These are phyloP conservation scores for Mortierella sp. DNA, from an alignment of 371 early-diverging fungal species.

Conservation along the genomic window DNA sequence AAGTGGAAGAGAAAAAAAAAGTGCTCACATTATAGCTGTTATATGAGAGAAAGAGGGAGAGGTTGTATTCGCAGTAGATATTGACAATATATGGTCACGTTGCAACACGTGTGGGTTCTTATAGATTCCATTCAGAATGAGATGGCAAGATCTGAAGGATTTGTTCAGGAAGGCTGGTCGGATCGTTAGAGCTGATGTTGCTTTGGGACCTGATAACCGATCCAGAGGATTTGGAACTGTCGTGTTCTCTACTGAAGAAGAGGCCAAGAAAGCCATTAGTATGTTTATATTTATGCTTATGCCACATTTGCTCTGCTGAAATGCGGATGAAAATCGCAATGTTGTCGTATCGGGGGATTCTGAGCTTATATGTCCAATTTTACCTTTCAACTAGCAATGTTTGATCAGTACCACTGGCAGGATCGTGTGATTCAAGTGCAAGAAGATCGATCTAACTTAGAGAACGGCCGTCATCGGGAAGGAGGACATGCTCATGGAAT, in stretches of 20 bases:
- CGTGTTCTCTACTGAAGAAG: constrained; percentile 74
- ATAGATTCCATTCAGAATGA: constrained; percentile 79
- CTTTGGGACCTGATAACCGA: constrained; percentile 72
- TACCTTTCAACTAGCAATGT: constrained; percentile 60
- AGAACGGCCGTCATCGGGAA: constrained; percentile 16
- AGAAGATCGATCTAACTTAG: constrained; percentile 64
- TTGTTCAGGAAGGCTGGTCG: constrained; percentile 81
- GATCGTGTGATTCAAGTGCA: constrained; percentile 81
- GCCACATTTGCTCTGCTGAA: no score
- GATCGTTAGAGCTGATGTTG: constrained; percentile 82
- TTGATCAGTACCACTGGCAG: constrained; percentile 78
- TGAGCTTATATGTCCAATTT: background rate
- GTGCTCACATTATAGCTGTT: no score
- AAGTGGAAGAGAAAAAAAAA: constrained; percentile 9
- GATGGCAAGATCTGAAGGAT: constrained; percentile 91
- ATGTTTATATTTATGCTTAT: constrained; percentile 19
- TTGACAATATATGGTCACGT: background rate
- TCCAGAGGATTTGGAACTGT: constrained; percentile 85
- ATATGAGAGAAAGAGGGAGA: no score
- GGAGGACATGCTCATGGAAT: constrained; percentile 1
- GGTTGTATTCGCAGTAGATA: background rate
- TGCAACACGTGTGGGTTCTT: background rate
- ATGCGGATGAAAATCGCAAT: background rate
- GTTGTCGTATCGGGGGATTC: background rate
- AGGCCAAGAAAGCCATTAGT: constrained; percentile 80